Evolutionary conservation across 2,329 filamentous ascomycete genomes (phyloP).

Genomic region (Phyllosticta citriasiana): DNA sequence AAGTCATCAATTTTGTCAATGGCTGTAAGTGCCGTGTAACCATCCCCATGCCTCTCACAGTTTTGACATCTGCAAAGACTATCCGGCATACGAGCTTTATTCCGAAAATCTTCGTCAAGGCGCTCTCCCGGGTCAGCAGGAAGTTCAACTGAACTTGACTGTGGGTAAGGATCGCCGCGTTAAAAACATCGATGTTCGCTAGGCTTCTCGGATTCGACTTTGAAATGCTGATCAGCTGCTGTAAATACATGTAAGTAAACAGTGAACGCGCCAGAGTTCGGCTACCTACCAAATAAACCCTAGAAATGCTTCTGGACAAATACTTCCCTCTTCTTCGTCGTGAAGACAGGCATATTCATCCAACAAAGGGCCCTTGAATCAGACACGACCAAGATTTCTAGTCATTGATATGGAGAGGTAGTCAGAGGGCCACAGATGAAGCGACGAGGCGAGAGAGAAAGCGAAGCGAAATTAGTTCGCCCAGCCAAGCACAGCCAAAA

Average conservation of each 20-base stretch:
- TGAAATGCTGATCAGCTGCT: neutral
- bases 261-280: neutral
- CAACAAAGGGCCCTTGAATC: neutral
- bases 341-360: neutral
- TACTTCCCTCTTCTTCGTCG: neutral
- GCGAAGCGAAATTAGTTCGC: too few species aligned
- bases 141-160: slow-evolving; percentile 41
- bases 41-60: neutral
- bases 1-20: slow-evolving; percentile 67
- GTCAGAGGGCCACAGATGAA: too few species aligned
- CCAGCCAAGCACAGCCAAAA: too few species aligned
- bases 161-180: slow-evolving; percentile 30
- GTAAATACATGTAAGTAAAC: neutral
- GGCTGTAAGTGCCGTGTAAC: slow-evolving; percentile 25
- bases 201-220: neutral
- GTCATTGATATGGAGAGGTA: too few species aligned
- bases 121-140: slow-evolving; percentile 33
- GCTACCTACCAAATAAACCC: neutral
- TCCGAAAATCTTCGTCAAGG: slow-evolving; percentile 40
- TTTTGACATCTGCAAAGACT: slow-evolving; percentile 14
- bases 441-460: too few species aligned
- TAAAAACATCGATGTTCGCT: slow-evolving; percentile 10
- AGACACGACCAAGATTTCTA: neutral
- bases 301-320: neutral
- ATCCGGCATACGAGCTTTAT: slow-evolving; percentile 49